These are phyloP conservation scores for Annona cherimola DNA, from an alignment of 164 flowering plant genomes.

Conservation along the genomic window DNA sequence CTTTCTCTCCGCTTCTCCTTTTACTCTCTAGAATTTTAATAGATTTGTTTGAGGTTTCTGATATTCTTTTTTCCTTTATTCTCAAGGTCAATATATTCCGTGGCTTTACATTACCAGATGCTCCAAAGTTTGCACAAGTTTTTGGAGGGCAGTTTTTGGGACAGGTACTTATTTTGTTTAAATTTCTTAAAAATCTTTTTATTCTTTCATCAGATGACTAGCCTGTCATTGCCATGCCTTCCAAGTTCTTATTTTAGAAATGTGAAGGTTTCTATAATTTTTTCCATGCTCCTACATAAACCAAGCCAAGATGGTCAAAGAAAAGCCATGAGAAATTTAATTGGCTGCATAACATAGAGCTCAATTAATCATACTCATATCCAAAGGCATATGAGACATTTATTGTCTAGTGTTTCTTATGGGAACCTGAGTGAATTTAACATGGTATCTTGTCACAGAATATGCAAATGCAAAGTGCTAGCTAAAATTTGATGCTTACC, in stretches of 20 bases:
- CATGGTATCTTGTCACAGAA: neutral
- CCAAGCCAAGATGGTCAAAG: neutral
- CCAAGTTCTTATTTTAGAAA: neutral
- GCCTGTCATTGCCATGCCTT: neutral
- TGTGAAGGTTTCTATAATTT: too few relatives aligned
- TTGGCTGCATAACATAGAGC: neutral
- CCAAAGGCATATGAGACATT: neutral
- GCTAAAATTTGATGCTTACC: neutral
- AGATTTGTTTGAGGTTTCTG: neutral
- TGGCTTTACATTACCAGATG: slow-evolving; percentile 81
- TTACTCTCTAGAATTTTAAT: too few relatives aligned
- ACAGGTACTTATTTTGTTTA: slow-evolving; percentile 46
- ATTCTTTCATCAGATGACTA: too few relatives aligned
- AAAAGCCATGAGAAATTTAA: neutral
- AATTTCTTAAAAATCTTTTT: too few relatives aligned
- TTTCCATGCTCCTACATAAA: too few relatives aligned
- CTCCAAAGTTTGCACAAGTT: slow-evolving; percentile 78
- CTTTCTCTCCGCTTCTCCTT: too few relatives aligned
- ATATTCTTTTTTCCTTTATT: slow-evolving; percentile 10
- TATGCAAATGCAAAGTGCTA: neutral
- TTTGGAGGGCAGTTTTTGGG: slow-evolving; percentile 95
- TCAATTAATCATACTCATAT: neutral
- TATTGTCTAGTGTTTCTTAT: neutral
- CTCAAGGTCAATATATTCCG: slow-evolving; percentile 72
- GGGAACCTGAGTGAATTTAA: neutral